Conservation (phyloP, 805 yeast genomes). For the Ogataea henricii region DNA sequence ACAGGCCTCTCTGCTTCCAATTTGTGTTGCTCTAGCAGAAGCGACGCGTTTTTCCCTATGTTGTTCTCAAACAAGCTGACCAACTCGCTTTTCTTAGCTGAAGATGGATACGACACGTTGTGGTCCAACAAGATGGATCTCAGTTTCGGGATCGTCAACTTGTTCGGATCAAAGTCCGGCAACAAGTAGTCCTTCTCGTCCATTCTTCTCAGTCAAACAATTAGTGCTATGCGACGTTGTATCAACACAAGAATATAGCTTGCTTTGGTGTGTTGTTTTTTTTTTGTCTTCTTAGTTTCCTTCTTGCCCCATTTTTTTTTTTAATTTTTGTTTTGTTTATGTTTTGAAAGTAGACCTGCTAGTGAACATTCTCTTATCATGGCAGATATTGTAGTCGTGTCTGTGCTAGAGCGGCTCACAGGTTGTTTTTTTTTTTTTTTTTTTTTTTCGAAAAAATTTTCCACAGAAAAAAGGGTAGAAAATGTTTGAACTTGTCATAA, state of each 20-base stretch:
- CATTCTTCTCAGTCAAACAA: too few relatives aligned
- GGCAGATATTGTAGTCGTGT: slow-evolving; percentile 9
- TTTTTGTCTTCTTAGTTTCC: not conserved
- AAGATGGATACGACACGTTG: slow-evolving; percentile 58
- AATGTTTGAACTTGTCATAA: not conserved
- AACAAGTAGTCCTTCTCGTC: slow-evolving; percentile 39
- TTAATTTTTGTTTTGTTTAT: slow-evolving; percentile 12
- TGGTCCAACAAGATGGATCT: slow-evolving; percentile 65
- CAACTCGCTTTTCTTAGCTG: slow-evolving; percentile 69
- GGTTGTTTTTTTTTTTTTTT: not conserved
- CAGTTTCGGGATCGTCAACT: slow-evolving; percentile 67
- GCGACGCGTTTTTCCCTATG: slow-evolving; percentile 50
- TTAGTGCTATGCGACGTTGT: too few relatives aligned
- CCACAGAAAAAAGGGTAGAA: slow-evolving; percentile 5
- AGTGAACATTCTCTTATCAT: slow-evolving; percentile 6
- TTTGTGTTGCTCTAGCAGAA: slow-evolving; percentile 38
- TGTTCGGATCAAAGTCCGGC: slow-evolving; percentile 63
- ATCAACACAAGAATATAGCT: too few relatives aligned
- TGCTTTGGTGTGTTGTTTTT: too few relatives aligned
- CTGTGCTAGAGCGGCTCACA: not conserved
- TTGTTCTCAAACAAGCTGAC: slow-evolving; percentile 59
- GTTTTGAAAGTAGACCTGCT: slow-evolving; percentile 7
- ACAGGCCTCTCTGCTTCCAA: slow-evolving; percentile 7
- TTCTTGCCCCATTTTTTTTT: slow-evolving; percentile 5
- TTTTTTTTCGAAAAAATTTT: slow-evolving; percentile 4